Conservation (phyloP, 2,329 filamentous ascomycete species). For the Ophioceras dolichostomum region DNA sequence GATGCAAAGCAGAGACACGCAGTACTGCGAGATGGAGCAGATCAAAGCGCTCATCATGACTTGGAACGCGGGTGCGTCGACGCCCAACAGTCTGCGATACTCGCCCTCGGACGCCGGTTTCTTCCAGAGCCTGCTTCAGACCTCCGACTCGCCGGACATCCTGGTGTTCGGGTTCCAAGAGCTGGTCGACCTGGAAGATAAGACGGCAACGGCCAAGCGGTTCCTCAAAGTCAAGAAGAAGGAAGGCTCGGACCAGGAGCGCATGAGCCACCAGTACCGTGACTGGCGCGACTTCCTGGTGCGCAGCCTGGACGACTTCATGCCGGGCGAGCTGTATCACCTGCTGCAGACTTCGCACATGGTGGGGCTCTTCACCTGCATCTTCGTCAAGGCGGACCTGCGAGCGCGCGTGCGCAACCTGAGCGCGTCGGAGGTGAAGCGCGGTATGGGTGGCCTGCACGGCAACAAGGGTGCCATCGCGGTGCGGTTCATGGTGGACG, state of each 20-base stretch:
- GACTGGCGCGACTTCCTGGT: slow-evolving; percentile 90
- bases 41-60: slow-evolving; percentile 73
- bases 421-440: slow-evolving; percentile 74
- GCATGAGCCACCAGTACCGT: slow-evolving; percentile 95
- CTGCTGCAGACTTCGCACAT: slow-evolving; percentile 81
- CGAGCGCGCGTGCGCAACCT: slow-evolving; percentile 67
- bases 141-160: slow-evolving; percentile 74
- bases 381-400: slow-evolving; percentile 79
- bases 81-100: slow-evolving; percentile 69
- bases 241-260: slow-evolving; percentile 66
- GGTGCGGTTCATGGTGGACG: slow-evolving; percentile 85
- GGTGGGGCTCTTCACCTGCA: slow-evolving; percentile 89
- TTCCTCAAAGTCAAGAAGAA: slow-evolving; percentile 88
- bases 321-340: slow-evolving; percentile 69
- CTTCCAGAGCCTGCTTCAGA: slow-evolving; percentile 66
- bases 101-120: slow-evolving; percentile 61
- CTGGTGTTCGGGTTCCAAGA: slow-evolving; percentile 96
- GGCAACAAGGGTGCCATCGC: slow-evolving; percentile 94
- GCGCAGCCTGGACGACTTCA: slow-evolving; percentile 69
- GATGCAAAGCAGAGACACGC: slow-evolving; percentile 72
- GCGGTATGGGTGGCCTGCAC: slow-evolving; percentile 88
- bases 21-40: slow-evolving; percentile 79
- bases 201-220: slow-evolving; percentile 92
- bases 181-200: slow-evolving; percentile 94
- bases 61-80: slow-evolving; percentile 95